Conservation (phyloP, 306 rosid genomes). For the Nissolia schottii region DNA sequence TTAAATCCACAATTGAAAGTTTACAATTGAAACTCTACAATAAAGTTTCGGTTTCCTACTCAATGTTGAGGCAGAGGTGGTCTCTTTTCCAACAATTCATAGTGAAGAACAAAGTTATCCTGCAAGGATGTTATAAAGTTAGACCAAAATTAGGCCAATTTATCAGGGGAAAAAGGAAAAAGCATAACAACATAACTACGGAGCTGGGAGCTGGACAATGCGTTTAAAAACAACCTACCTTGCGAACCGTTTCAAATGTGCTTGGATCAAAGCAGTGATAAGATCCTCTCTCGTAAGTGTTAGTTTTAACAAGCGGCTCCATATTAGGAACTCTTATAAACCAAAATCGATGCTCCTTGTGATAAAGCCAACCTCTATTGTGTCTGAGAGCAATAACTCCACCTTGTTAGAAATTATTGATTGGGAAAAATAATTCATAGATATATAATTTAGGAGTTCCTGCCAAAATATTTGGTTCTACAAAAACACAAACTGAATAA, state of each 20-base stretch:
- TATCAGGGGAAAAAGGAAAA: not conserved
- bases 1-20: conserved; percentile 31
- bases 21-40: conserved; percentile 60
- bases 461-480: not conserved
- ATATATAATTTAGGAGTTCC: not conserved
- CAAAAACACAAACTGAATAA: not conserved
- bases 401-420: conserved; percentile 4
- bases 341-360: conserved; percentile 81
- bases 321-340: conserved; percentile 59
- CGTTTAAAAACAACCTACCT: conserved; percentile 49
- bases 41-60: conserved; percentile 18
- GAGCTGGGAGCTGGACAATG: not conserved
- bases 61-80: conserved; percentile 68
- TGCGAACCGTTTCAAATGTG: conserved; percentile 69
- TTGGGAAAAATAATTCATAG: not conserved
- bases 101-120: conserved; percentile 79
- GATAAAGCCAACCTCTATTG: conserved; percentile 88
- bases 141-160: not conserved
- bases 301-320: conserved; percentile 83
- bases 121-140: conserved; percentile 40
- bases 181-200: not conserved
- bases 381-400: conserved; percentile 41
- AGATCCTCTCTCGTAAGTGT: conserved; percentile 77
- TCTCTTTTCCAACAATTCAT: conserved; percentile 83
- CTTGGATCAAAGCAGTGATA: conserved; percentile 87